Evolutionary conservation across 2,329 filamentous ascomycete genomes (phyloP), one percentile per base, ranked within the genome.

Genomic region (Trichophyton rubrum): DNA sequence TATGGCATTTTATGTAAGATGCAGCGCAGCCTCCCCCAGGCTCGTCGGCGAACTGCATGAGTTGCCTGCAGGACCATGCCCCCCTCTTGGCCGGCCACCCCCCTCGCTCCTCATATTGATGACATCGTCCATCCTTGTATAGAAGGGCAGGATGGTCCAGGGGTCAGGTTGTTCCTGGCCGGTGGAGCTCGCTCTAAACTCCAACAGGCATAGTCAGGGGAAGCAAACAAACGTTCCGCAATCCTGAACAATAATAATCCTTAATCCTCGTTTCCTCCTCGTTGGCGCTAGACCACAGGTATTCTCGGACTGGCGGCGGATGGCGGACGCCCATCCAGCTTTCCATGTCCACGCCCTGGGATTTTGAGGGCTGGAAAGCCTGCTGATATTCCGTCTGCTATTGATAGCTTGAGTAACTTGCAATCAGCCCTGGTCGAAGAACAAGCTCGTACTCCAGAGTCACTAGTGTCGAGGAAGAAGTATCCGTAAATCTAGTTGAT

Each of bases 401-500:
- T 51, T 24, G 20, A 27, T 30, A 49, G 24, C 45, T 43, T 27
- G 45, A 22, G 24, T 27, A 49, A 22, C 45, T 24, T 15, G 22
- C 13, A 24, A 13, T 9, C 9, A 3, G 40, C 40, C 45, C 45
- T 22, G 20, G 20, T 22, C 24, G 45, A 49, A 49, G 45, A 49
- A 49, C 45, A 49, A 27, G 45, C 45, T 49, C 22, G 45, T 49
- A 49, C 45, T 49, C 20, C 45, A 24, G 22, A 27, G 45, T 49
- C 20, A 49, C 45, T 49, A 49, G 45, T 49, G 45, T 11, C 22
- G 11, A 27, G 24, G 17, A 55, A 38, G 33, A 27, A 55, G 49
- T 55, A 55, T 55, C 49, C 49, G 45, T 49, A 49, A 49, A 49
- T 27, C 45, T 49, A 49, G 45, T 49, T 49, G 45, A 49, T 55